phyloP scores from a whole-genome alignment of 2,329 filamentous ascomycete genomes.

The Colletotrichum sp. region DNA sequence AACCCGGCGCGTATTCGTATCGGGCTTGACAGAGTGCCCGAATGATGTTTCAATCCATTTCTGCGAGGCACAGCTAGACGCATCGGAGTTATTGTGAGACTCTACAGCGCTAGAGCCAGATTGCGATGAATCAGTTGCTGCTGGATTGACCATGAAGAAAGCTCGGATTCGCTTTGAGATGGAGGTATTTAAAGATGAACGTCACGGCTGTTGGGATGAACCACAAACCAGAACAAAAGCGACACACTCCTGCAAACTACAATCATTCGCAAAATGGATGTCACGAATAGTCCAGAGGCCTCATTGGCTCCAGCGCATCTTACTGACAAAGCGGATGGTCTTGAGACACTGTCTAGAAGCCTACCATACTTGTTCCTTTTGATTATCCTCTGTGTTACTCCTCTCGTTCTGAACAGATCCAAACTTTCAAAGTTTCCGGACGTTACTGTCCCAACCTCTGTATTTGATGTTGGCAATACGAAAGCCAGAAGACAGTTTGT shows the following conservation, averaged over 20 bases:
- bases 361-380: not conserved
- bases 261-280: not conserved
- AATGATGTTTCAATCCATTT: not conserved
- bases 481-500: not conserved
- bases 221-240: not conserved
- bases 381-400: fast-evolving
- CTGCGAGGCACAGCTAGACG: not conserved
- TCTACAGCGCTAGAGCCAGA: fast-evolving
- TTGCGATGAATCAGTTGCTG: not conserved
- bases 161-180: not conserved
- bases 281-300: not conserved
- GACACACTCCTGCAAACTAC: fast-evolving
- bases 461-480: fast-evolving
- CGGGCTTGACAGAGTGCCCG: not conserved
- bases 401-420: not conserved
- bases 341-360: not conserved
- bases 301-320: not conserved
- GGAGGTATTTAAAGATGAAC: not conserved
- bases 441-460: not conserved
- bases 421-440: not conserved
- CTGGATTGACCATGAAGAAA: not conserved
- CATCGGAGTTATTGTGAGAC: not conserved
- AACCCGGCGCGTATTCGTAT: not conserved
- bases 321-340: fast-evolving
- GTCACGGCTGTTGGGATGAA: not conserved